Percentiles rank a stretch among this genome's conserved stretches.
phyloP scores from a whole-genome alignment of 768 basidiomycete genomes.

The Coprinopsis marcescibilis region DNA sequence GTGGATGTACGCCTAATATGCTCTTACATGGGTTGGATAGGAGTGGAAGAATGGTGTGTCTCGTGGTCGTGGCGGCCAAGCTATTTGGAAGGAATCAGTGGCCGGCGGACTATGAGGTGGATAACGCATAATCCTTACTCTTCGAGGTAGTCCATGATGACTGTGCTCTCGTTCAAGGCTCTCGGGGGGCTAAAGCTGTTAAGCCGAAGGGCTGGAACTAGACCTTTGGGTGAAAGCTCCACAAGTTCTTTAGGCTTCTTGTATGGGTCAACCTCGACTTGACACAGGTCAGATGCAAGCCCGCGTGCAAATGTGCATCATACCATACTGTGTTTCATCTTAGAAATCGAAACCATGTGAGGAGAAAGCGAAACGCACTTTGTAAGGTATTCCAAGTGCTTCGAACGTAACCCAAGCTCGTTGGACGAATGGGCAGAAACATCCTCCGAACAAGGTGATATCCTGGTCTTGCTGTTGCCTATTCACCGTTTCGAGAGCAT shows the following conservation, averaged over 20 bases:
- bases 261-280: conserved; percentile 81
- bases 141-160: conserved; percentile 74
- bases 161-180: conserved; percentile 72
- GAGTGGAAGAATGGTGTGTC: conserved; percentile 53
- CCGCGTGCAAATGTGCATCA: background rate
- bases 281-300: background rate
- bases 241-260: conserved; percentile 75
- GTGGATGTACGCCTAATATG: background rate
- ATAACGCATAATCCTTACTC: conserved; percentile 44
- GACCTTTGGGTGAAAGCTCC: conserved; percentile 76
- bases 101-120: background rate
- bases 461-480: conserved; percentile 41
- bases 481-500: conserved; percentile 52
- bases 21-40: conserved; percentile 51
- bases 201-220: conserved; percentile 67
- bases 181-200: conserved; percentile 48
- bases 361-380: conserved; percentile 32
- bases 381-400: conserved; percentile 63
- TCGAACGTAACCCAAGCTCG: conserved; percentile 76
- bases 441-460: conserved; percentile 64
- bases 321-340: conserved; percentile 16
- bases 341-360: background rate
- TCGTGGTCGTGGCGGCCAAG: conserved; percentile 42
- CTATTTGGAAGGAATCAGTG: background rate
- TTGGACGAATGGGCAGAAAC: conserved; percentile 82